A percentile compares a stretch with the other conserved stretches of the same genome.
Conservation (phyloP, 257 asterid species). For the Osmanthus fragrans region DNA sequence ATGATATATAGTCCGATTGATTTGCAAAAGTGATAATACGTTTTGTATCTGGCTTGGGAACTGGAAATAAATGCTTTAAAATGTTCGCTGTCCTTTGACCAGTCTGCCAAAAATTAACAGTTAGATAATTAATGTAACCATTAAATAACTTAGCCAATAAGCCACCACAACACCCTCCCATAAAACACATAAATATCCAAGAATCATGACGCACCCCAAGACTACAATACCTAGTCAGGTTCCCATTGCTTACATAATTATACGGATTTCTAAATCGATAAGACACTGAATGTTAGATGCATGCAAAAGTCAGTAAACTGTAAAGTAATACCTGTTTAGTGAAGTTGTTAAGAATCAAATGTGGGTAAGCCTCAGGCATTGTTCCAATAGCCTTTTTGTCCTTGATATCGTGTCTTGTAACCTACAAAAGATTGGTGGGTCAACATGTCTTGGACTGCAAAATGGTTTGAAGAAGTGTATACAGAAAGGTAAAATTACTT, state of each 20-base stretch:
- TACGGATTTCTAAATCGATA: background rate
- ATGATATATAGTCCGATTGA: slow-evolving; percentile 75
- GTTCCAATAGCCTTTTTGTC: slow-evolving; percentile 83
- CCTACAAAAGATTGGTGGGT: slow-evolving; percentile 48
- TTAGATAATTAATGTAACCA: background rate
- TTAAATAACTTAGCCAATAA: background rate
- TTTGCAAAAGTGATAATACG: slow-evolving; percentile 82
- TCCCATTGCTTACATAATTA: background rate
- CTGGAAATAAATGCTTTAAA: slow-evolving; percentile 84
- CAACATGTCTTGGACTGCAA: slow-evolving; percentile 18
- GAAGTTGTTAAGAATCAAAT: slow-evolving; percentile 79
- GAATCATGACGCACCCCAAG: background rate
- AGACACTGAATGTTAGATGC: background rate
- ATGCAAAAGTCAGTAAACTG: background rate
- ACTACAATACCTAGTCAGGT: background rate
- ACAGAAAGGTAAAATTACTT: slow-evolving; percentile 32
- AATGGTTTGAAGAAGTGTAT: background rate
- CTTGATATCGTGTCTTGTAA: slow-evolving; percentile 90
- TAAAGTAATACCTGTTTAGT: slow-evolving; percentile 52
- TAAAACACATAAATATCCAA: background rate
- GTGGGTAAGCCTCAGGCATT: slow-evolving; percentile 92
- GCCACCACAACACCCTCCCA: background rate
- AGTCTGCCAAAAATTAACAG: slow-evolving; percentile 52
- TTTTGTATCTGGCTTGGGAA: slow-evolving; percentile 88
- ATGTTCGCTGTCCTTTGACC: slow-evolving; percentile 90